Base-by-base conservation (phyloP, 495 filamentous ascomycete species). In the Hyaloscypha variabilis region DNA sequence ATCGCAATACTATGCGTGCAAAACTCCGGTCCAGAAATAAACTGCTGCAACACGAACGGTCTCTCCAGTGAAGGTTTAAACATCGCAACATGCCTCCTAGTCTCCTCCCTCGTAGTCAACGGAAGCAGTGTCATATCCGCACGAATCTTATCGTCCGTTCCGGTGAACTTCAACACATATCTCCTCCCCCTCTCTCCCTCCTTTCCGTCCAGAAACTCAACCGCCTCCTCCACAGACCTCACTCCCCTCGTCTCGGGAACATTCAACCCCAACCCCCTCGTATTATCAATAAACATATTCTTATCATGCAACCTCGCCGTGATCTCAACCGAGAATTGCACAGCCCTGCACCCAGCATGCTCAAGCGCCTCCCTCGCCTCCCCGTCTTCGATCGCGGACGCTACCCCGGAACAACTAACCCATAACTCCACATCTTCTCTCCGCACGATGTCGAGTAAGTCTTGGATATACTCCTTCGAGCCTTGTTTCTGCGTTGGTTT, bases 1-100 rank as follows among this genome's bases (percentile, higher is more conserved):
- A 91, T 75, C 2, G 91, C 74, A 10, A 93, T 76, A 1, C 88
- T 64, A 62, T 94, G 90, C 0, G 89, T 89, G 66, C 86, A 86
- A 71, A 88, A 91, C 71, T 91, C 87, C 0, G 80, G 78, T 0
- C 90, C 85, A 3, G 75, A 70, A 36, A 86, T 82, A 67, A 83
- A 89, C 66, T 91, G 85, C 70, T 92, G 87, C 60, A 94, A 68
- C 24, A 91, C 74, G 87, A 87, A 92, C 0, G 89, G 87, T 6
- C 71, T 77, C 0, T 81, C 71, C 13, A 77, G 72, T 10, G 78
- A 81, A 49, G 91, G 87, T 13, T 76, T 68, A 2, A 91, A 77
- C 29, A 77, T 67, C 29, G 81, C 81, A 42, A 92, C 66, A 51
- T 84, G 74, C 2, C 76, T 68, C 52, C 80, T 81, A 0, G 88